A percentile compares a stretch with the other conserved stretches of the same genome.
Conservation (phyloP, 2,329 filamentous ascomycete genomes). For the Cadophora malorum region DNA sequence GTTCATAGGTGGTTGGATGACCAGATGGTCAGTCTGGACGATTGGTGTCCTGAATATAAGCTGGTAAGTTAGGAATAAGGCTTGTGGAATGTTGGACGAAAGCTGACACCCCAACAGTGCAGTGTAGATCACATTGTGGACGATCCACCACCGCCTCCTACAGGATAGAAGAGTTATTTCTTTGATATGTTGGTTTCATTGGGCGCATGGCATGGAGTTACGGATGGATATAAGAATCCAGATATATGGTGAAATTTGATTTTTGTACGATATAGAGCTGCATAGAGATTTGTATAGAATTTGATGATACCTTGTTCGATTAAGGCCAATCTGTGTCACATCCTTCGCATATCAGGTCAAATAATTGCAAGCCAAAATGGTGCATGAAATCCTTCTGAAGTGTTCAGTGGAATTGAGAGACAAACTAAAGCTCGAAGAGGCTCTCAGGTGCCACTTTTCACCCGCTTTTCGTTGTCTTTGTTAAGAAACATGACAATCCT, state of each 20-base stretch:
- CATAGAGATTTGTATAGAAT: constrained; percentile 5
- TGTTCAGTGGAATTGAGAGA: too few species aligned
- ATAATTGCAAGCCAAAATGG: not conserved
- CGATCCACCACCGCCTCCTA: constrained; percentile 6
- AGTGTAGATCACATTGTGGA: constrained; percentile 16
- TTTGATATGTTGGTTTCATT: not conserved
- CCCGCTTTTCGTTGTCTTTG: too few species aligned
- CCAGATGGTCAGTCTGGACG: constrained; percentile 31
- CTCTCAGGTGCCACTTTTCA: too few species aligned
- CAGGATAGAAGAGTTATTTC: not conserved
- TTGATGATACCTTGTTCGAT: not conserved
- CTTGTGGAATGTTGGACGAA: not conserved
- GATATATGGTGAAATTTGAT: not conserved
- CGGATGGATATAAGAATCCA: not conserved
- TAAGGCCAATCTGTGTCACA: not conserved
- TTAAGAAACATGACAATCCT: too few species aligned
- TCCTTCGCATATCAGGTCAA: not conserved
- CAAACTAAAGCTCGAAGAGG: too few species aligned
- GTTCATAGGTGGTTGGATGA: constrained; percentile 41
- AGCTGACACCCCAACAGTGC: constrained; percentile 7
- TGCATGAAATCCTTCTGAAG: too few species aligned
- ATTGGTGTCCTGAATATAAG: constrained; percentile 35
- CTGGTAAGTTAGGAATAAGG: constrained; percentile 5
- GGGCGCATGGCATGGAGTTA: not conserved
- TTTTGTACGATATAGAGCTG: not conserved